These are phyloP conservation scores for Pleurotus salmoneostramineus DNA, from an alignment of 768 basidiomycete species.

Conservation along the genomic window DNA sequence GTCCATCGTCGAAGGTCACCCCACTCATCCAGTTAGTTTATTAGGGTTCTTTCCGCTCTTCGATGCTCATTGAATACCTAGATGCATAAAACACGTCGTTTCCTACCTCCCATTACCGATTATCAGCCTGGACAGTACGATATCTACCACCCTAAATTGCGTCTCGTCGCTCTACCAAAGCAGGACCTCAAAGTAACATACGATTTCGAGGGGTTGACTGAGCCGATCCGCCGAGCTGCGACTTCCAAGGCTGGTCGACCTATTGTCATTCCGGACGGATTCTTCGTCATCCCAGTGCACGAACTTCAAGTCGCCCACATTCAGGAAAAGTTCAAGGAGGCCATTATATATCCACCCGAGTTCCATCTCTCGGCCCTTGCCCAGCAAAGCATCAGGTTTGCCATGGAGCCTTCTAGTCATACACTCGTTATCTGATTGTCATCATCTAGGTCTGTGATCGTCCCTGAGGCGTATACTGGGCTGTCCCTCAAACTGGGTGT, in stretches of 20 bases:
- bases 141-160: conserved; percentile 42
- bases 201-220: conserved; percentile 40
- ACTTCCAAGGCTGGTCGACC: conserved; percentile 30
- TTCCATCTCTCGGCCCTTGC: conserved; percentile 41
- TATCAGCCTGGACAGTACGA: conserved; percentile 45
- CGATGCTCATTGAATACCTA: conserved; percentile 14
- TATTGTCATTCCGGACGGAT: conserved; percentile 27
- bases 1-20: conserved; percentile 58
- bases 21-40: conserved; percentile 48
- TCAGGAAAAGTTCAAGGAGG: conserved; percentile 43
- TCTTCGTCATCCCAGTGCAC: conserved; percentile 47
- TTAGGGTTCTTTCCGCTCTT: not conserved
- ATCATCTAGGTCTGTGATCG: conserved; percentile 43
- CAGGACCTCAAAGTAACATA: conserved; percentile 42
- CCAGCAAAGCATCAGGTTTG: conserved; percentile 52
- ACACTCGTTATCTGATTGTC: not conserved
- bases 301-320: conserved; percentile 52
- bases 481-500: conserved; percentile 51
- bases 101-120: conserved; percentile 45
- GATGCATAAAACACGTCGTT: conserved; percentile 57
- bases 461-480: conserved; percentile 40
- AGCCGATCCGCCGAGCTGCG: conserved; percentile 37
- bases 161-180: conserved; percentile 43
- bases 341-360: conserved; percentile 35
- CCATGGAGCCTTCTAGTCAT: not conserved